Base-by-base conservation (phyloP, 139 green algal species). In the Picochlorum sp. region DNA sequence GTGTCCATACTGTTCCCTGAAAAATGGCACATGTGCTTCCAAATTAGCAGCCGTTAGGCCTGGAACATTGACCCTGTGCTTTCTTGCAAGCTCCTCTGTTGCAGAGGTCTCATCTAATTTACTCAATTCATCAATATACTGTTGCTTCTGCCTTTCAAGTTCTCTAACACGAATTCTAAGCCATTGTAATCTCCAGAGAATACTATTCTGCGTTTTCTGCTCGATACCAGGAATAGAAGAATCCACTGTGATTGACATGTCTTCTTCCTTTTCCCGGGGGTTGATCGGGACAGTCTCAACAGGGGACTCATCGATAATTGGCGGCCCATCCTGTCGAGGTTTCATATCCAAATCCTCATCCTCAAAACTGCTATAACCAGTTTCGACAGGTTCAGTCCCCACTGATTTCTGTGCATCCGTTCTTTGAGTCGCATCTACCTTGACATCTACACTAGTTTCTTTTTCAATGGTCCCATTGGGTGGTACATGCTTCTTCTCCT, bases 131-230 rank as follows among this genome's bases (percentile, higher is more conserved):
- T 54, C n/a, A 23, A 60, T 4, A 45, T 69, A 77, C 9, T 52
- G 68, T 49, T 49, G 31, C 31, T 30, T 16, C 66, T 77, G 67
- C 21, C 54, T 55, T 13, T 52, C 20, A 56, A 81, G 56, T 67
- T 79, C 74, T 15, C 26, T 21, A 37, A 79, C 7, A n/a, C 77
- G 63, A 44, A 75, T 63, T 59, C 78, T 45, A 63, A 84, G 59
- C 74, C 74, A 84, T 24, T 69, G 74, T 2, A 52, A 18, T 6
- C 74, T 70, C 74, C 77, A 84, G 72, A 78, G 67, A 44, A 68
- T 45, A 30, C 52, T 57, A 10, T 70, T 66, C 23, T 57, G 49
- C n/a, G 21, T 37, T 7, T n/a, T 6, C 23, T 41, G 34, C 34
- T 41, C 8, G 34, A 41, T 41, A 41, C 6, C 34, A 41, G 34